Conservation (phyloP, 2,329 filamentous ascomycete species). For the Ophiostoma triangulosporum region DNA sequence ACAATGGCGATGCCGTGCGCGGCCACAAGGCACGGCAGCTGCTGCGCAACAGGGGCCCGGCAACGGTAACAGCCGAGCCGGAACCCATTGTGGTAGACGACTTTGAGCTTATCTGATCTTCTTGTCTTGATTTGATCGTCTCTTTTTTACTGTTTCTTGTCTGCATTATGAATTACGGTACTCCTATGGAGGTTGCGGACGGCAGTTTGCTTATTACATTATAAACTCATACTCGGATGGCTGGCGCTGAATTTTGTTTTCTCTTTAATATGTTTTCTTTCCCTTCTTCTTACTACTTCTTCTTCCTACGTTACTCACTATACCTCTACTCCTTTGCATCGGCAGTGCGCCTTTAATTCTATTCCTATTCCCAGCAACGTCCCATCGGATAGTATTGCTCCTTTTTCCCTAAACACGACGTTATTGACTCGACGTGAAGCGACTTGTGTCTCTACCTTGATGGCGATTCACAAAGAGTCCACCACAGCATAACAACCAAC, state of each 20-base stretch:
- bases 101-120: conserved; percentile 14
- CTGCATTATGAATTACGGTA: background rate
- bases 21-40: conserved; percentile 30
- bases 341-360: background rate
- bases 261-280: background rate
- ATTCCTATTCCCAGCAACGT: background rate
- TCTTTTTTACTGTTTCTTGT: background rate
- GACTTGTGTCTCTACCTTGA: no score
- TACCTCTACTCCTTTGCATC: background rate
- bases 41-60: conserved; percentile 21
- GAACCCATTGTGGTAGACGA: conserved; percentile 11
- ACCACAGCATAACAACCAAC: no score
- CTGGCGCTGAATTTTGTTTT: background rate
- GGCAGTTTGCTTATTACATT: background rate
- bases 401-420: no score
- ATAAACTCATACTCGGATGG: background rate
- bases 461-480: no score
- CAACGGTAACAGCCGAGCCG: background rate
- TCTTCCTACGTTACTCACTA: background rate
- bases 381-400: no score
- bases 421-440: no score
- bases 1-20: conserved; percentile 29
- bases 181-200: background rate
- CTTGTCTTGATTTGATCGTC: background rate
- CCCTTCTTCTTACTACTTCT: background rate